Base-by-base conservation (phyloP, 169 alveolate species). In the Eimeria maxima region DNA sequence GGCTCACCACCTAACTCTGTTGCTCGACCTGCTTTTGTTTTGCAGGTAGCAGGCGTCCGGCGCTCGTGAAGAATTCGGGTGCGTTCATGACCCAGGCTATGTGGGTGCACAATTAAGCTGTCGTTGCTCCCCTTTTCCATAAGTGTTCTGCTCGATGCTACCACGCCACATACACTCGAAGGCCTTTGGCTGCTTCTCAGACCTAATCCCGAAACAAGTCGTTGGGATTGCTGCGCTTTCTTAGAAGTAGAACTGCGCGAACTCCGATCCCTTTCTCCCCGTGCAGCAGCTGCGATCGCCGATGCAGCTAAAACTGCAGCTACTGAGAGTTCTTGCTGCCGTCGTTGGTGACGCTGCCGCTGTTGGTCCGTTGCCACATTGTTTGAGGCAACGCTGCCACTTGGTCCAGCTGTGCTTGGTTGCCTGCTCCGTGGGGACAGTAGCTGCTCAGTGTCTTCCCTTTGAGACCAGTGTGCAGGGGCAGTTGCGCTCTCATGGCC, bases 231-330 rank as follows among this genome's bases (percentile, higher is more conserved):
- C 24, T 45, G 78, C 22, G 69, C 81, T 27, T 86, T 22, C 50
- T 69, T 53, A 44, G 93, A 57, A 42, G 78, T 69, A 57, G 81
- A 86, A 29, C 80, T 86, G 80, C 93, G 93, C 60, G 93, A 57
- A 4, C 80, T 86, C n/a, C 93, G 93, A 29, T 86, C 93, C 60
- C 93, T 57, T 38, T 86, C 93, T 11, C 93, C 93, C 63, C 93
- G 13, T 86, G 93, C 93, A 18, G 93, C 93, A 14, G 93, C 93
- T 29, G 93, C 78, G 20, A 86, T 86, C 47, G 93, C 93, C 27
- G 93, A 86, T 60, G 93, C 93, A 86, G 93, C 93, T 60, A 86
- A 42, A 29, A 86, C 78, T 20, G 93, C 93, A 6, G 93, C 93
- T 27, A 86, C 93, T 20, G 93, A 86, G 69, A 86, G 74, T 45